Conservation (phyloP, 768 basidiomycete species). For the Amanita fuliginea region DNA sequence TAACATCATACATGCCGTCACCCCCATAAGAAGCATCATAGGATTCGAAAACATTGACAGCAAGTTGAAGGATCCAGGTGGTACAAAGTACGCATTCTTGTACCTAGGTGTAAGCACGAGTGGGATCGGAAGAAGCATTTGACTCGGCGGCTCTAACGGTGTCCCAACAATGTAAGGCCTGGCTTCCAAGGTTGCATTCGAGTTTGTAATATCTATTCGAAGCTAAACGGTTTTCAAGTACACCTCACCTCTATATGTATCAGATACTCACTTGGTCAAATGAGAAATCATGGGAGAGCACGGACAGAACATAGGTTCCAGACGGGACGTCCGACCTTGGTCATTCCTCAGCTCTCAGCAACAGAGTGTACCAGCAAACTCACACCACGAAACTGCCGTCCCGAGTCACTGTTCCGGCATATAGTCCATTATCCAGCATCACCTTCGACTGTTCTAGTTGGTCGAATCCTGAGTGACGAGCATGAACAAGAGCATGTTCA, state of each 20-base stretch:
- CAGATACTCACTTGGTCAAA: conserved; percentile 54
- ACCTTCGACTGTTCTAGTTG: conserved; percentile 47
- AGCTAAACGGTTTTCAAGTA: conserved; percentile 28
- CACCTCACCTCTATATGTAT: neutral
- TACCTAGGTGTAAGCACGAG: conserved; percentile 42
- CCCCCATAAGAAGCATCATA: conserved; percentile 74
- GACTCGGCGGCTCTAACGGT: conserved; percentile 47
- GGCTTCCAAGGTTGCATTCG: conserved; percentile 30
- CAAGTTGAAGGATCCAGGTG: conserved; percentile 63
- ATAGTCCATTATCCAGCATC: conserved; percentile 46
- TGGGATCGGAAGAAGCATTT: conserved; percentile 49
- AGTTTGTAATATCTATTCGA: conserved; percentile 51
- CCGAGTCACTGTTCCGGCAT: conserved; percentile 39
- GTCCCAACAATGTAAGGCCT: conserved; percentile 61
- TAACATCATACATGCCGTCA: conserved; percentile 56
- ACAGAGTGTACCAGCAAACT: conserved; percentile 14
- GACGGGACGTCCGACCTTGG: conserved; percentile 53
- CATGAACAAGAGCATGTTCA: conserved; percentile 4
- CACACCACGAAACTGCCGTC: conserved; percentile 64
- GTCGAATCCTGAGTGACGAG: conserved; percentile 15
- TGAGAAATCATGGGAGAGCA: conserved; percentile 49
- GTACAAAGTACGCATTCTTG: conserved; percentile 54
- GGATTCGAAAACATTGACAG: conserved; percentile 71
- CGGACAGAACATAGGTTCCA: conserved; percentile 62
- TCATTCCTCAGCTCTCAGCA: conserved; percentile 1